Base-by-base conservation (phyloP, 1,139 yeast genomes). In the Taiozyma sp. region DNA sequence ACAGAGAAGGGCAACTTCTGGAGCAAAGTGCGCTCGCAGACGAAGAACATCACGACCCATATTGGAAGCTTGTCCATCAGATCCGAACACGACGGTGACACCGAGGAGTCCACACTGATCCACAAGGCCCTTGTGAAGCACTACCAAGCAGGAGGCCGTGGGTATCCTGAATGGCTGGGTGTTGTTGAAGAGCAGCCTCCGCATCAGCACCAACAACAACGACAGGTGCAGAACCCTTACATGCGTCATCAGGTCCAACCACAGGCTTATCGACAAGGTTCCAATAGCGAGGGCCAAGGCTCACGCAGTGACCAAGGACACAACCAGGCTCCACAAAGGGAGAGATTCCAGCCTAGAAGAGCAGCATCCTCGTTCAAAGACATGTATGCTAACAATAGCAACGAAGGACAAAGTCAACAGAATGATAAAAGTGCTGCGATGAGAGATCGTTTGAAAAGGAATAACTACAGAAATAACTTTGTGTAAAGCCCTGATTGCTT, bases 91-190 rank as follows among this genome's bases (percentile, higher is more conserved):
- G 76, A 72, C 54, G 75, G 76, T 10, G 72, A 70, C 47, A 48
- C 67, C 1, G 60, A 64, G 1, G 68, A 67, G 4, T 48, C 69
- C 6, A 71, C 76, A 1, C 54, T 71, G 14, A 65, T 72, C 5
- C 75, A 71, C 54, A 70, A 70, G 51, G 70, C 74, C 0, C 48
- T 72, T 12, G 72, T 70, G 5, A 62, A 62, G 24, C 66, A 63
- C 50, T 72, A 69, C 49, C 54, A 64, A 36, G 55, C 53, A 29
- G 60, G 59, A 42, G 67, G 66, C 19, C 66, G 66, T 45, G 72
- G 71, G 1, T 72, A 65, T 40, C 76, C 76, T 1, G 69, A 68
- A 7, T 72, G 76, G 76, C 57, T 72, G 22, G 76, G 75, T 8
- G 70, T 68, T 36, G 63, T 63, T 29, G 70, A 66, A 34, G 69